Evolutionary conservation across 345 rosid genomes (phyloP).

Genomic region (Citrus trifoliata): DNA sequence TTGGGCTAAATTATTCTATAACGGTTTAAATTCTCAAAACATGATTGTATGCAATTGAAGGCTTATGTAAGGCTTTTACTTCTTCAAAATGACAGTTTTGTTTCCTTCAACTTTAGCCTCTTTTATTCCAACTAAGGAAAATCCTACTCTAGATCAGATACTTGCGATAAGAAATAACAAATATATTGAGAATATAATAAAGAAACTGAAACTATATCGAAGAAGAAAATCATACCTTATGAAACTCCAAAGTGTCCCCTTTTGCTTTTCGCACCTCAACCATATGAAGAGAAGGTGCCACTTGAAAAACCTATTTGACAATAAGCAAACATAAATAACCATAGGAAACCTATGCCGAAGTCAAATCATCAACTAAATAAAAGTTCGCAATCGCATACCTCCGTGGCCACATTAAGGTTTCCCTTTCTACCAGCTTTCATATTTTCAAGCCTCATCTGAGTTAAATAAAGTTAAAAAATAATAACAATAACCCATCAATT

Average conservation of each 20-base stretch:
- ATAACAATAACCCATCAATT: not conserved
- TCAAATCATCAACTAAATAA: not conserved
- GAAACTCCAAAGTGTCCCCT: conserved; percentile 97
- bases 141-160: not conserved
- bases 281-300: conserved; percentile 93
- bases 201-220: not conserved
- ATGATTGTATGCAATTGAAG: not conserved
- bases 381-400: conserved; percentile 42
- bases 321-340: conserved; percentile 1
- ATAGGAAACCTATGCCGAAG: not conserved
- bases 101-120: not conserved
- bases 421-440: conserved; percentile 93
- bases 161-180: not conserved
- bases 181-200: not conserved
- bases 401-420: conserved; percentile 80
- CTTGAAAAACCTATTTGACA: conserved; percentile 74
- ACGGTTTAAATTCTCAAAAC: not conserved
- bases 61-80: no score
- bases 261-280: conserved; percentile 90
- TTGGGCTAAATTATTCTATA: not conserved
- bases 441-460: conserved; percentile 88
- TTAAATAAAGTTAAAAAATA: not conserved
- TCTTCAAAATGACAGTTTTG: no score
- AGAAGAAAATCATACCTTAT: conserved; percentile 46
- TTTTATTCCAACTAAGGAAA: not conserved